Base-by-base conservation (phyloP, 2,329 filamentous ascomycete genomes). In the Paramyrothecium roridum region DNA sequence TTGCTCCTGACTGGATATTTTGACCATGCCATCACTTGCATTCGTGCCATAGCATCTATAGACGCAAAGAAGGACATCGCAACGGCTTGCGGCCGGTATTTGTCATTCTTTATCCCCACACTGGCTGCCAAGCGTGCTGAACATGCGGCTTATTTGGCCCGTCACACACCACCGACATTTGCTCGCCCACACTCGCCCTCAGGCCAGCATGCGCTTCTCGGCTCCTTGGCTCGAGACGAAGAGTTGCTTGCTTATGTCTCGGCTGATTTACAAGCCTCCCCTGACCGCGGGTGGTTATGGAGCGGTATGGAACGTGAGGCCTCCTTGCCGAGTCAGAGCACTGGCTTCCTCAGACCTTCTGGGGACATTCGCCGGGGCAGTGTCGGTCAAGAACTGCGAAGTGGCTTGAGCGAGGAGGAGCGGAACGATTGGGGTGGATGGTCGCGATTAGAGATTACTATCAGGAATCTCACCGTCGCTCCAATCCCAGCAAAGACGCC, bases 221-320 rank as follows among this genome's bases (percentile, higher is more conserved):
- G 68, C 23, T 69, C 70, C 20, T 61, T 75, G 3, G 64, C 68
- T 48, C 78, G 80, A 3, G 93, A 99, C 65, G 93, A 98, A 67
- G 93, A 97, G 68, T 82, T 98, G 62, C 76, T 98, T 26, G 90
- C 87, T 0, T 96, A 96, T 64, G 85, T 90, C 1, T 93, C 90
- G 30, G 90, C 88, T 0, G 95, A 98, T 72, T 79, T 96, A 65
- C 93, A 98, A 72, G 89, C 88, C 1, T 85, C 82, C n/a, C 79
- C 81, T 0, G 88, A 92, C 52, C 84, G 84, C 37, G 87, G 87
- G 13, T 98, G 93, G 93, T 83, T 93, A 3, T 97, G 93, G 93
- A 74, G 82, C 64, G 80, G 82, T 30, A 80, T 80, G 37, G 86
- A 88, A 63, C 70, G 71, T 46, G 79, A 80, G 46, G 58, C 65